Evolutionary conservation across 1,284 basidiomycete genomes (phyloP).

Genomic region (Naganishia albida): DNA sequence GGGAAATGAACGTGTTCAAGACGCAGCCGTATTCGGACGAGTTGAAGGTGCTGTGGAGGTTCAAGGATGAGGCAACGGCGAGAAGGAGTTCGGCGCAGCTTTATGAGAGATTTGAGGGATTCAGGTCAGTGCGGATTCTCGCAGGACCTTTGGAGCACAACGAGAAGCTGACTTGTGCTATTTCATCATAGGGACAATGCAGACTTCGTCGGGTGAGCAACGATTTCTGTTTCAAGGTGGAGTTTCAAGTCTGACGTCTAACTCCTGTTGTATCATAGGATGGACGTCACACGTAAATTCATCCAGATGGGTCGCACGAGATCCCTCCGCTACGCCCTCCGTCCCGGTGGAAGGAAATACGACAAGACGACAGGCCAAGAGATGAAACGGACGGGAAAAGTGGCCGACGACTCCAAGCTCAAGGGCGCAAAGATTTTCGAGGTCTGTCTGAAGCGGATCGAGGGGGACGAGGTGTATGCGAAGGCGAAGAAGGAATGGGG

Average conservation of each 20-base stretch:
- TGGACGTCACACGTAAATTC: constrained; percentile 44
- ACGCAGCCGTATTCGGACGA: constrained; percentile 41
- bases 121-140: constrained; percentile 34
- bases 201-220: constrained; percentile 42
- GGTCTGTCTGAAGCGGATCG: constrained; percentile 34
- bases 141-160: not conserved
- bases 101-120: constrained; percentile 37
- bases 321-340: constrained; percentile 42
- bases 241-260: not conserved
- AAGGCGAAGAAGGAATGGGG: constrained; percentile 36
- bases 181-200: constrained; percentile 30
- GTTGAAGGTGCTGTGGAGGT: constrained; percentile 41
- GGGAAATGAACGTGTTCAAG: constrained; percentile 39
- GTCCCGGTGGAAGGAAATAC: constrained; percentile 41
- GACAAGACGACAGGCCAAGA: constrained; percentile 31
- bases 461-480: constrained; percentile 37
- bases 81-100: constrained; percentile 34
- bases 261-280: constrained; percentile 31
- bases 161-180: not conserved
- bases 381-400: constrained; percentile 37
- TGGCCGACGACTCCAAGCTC: constrained; percentile 40
- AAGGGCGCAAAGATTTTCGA: constrained; percentile 40
- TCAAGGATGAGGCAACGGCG: constrained; percentile 40
- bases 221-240: not conserved
- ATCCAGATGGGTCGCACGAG: constrained; percentile 44